Evolutionary conservation across 2,329 filamentous ascomycete genomes (phyloP).

Genomic region (Leptographium procerum): DNA sequence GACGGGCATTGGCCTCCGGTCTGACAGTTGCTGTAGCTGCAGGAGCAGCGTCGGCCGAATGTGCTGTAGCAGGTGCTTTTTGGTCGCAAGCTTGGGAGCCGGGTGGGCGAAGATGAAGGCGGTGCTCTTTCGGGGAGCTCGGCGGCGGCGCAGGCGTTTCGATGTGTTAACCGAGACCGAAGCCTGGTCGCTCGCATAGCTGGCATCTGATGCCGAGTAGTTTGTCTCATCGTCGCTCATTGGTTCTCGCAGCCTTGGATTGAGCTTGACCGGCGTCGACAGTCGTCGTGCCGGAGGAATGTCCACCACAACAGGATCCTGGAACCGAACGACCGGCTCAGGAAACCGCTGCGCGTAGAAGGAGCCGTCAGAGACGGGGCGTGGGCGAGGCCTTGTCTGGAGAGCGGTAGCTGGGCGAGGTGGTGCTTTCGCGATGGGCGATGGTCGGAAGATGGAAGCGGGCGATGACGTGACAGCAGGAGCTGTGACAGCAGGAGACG

Average conservation of each 20-base stretch:
- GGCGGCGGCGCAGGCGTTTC: conserved; percentile 22
- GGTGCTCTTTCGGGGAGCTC: conserved; percentile 43
- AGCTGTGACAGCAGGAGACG: neutral
- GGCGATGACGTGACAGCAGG: neutral
- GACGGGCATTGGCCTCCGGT: conserved; percentile 51
- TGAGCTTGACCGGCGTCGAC: neutral
- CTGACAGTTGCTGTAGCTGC: conserved; percentile 58
- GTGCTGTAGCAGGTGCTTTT: conserved; percentile 55
- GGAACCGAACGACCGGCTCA: conserved; percentile 36
- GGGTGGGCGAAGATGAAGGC: conserved; percentile 59
- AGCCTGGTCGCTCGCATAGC: conserved; percentile 28
- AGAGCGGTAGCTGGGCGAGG: neutral
- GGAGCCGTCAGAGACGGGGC: conserved; percentile 7
- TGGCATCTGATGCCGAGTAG: conserved; percentile 33
- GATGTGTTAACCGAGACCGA: conserved; percentile 24
- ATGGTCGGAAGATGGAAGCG: conserved; percentile 7
- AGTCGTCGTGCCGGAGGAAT: conserved; percentile 6
- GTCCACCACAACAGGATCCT: conserved; percentile 19
- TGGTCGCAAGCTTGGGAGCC: conserved; percentile 42
- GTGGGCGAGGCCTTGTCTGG: conserved; percentile 1
- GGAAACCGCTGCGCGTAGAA: conserved; percentile 1
- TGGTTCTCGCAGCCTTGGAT: conserved; percentile 12
- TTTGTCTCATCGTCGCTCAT: conserved; percentile 40
- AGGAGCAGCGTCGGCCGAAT: conserved; percentile 58
- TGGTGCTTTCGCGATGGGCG: conserved; percentile 2